Evolutionary conservation across 2,329 filamentous ascomycete species (phyloP).

Genomic region (Hypoxylon sp.): DNA sequence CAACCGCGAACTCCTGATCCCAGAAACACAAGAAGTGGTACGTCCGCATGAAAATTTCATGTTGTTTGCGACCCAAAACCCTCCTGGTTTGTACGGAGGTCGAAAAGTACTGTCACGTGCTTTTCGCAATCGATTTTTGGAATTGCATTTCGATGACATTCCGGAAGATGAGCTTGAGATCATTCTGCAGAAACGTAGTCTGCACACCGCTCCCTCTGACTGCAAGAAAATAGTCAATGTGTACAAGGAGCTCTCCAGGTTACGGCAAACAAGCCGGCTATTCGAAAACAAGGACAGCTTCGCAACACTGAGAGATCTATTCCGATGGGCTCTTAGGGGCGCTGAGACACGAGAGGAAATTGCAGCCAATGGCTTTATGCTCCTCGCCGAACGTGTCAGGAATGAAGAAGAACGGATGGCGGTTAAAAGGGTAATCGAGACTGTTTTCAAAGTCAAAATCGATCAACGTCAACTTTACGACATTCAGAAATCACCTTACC

Average conservation of each 20-base stretch:
- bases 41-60: conserved; percentile 95
- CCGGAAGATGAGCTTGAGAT: conserved; percentile 92
- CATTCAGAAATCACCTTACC: conserved; percentile 65
- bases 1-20: conserved; percentile 93
- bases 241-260: conserved; percentile 89
- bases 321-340: conserved; percentile 89
- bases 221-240: conserved; percentile 91
- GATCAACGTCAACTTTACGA: conserved; percentile 80
- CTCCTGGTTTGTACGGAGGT: conserved; percentile 93
- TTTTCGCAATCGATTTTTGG: conserved; percentile 96
- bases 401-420: conserved; percentile 86
- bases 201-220: conserved; percentile 89
- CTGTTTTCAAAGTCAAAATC: conserved; percentile 87
- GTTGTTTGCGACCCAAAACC: conserved; percentile 98
- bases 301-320: conserved; percentile 93
- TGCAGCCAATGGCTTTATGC: conserved; percentile 93
- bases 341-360: conserved; percentile 90
- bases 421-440: conserved; percentile 89
- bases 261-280: conserved; percentile 88
- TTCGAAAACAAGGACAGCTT: conserved; percentile 99
- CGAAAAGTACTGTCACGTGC: conserved; percentile 92
- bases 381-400: conserved; percentile 93
- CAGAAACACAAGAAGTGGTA: conserved; percentile 95
- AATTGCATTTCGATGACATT: conserved; percentile 98
- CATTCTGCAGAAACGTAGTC: conserved; percentile 88